Evolutionary conservation across 2,329 filamentous ascomycete genomes (phyloP).

Genomic region (Emergomyces orientalis): DNA sequence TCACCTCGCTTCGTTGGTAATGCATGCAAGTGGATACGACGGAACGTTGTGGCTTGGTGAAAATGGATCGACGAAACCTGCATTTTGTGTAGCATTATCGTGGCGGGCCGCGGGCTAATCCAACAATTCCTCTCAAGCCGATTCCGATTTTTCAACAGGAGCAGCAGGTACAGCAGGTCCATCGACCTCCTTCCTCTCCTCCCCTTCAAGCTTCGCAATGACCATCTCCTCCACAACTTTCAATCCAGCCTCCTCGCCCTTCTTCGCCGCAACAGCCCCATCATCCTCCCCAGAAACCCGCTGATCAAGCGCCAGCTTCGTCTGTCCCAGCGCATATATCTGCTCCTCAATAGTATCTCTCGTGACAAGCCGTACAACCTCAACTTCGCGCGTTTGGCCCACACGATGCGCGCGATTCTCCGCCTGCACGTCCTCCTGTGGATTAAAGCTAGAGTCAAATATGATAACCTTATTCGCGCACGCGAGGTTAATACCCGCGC

Average conservation of each 20-base stretch:
- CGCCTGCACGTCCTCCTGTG: slow-evolving; percentile 95
- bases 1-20: background rate
- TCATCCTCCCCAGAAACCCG: slow-evolving; percentile 53
- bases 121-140: background rate
- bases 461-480: slow-evolving; percentile 96
- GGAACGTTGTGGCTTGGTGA: background rate
- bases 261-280: slow-evolving; percentile 46
- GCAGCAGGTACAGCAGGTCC: background rate
- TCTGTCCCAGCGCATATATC: slow-evolving; percentile 81
- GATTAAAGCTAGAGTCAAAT: slow-evolving; percentile 95
- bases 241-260: slow-evolving; percentile 41
- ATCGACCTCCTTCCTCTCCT: slow-evolving; percentile 12
- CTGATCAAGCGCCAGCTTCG: slow-evolving; percentile 82
- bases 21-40: background rate
- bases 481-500: slow-evolving; percentile 93
- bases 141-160: background rate
- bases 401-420: slow-evolving; percentile 95
- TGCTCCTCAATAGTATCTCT: slow-evolving; percentile 82
- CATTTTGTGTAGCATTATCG: background rate
- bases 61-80: background rate
- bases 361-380: slow-evolving; percentile 78
- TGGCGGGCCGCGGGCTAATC: background rate
- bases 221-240: slow-evolving; percentile 44
- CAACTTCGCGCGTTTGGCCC: slow-evolving; percentile 81
- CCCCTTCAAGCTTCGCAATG: slow-evolving; percentile 30